These are phyloP conservation scores for Fusarium sp. DNA, from an alignment of 2,329 filamentous ascomycete species.

Conservation along the genomic window DNA sequence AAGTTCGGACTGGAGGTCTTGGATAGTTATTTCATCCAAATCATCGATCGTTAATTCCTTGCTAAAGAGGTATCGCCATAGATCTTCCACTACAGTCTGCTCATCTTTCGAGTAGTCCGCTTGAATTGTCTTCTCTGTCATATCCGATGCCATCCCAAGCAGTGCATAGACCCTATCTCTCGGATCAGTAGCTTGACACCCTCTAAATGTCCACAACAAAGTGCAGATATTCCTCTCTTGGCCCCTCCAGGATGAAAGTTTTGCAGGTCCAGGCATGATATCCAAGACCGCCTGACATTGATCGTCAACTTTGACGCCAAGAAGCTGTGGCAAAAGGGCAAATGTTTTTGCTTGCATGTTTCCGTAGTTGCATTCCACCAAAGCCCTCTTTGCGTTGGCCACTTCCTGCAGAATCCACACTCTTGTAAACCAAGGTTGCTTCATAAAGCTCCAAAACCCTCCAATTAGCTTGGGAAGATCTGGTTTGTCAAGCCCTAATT, in stretches of 20 bases:
- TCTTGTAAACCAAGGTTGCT: constrained; percentile 16
- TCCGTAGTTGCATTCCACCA: neutral
- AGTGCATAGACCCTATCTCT: constrained; percentile 22
- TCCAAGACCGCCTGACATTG: constrained; percentile 37
- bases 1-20: neutral
- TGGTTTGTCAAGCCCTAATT: accelerated
- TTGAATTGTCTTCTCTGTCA: accelerated
- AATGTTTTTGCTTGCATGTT: neutral
- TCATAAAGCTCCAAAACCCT: neutral
- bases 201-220: constrained; percentile 8
- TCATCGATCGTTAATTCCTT: accelerated
- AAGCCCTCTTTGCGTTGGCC: neutral
- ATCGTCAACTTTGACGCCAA: accelerated
- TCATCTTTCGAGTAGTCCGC: constrained; percentile 16
- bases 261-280: constrained; percentile 16
- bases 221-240: constrained; percentile 11
- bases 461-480: accelerated
- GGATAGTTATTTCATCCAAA: neutral
- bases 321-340: neutral
- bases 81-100: accelerated
- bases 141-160: constrained; percentile 14
- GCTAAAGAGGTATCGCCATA: neutral
- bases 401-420: constrained; percentile 34
- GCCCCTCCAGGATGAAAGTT: constrained; percentile 12
- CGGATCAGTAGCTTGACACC: constrained; percentile 13